A percentile compares a stretch with the other conserved stretches of the same genome.
phyloP scores from a whole-genome alignment of 2,329 filamentous ascomycete genomes.

The Monosporascus sp. region DNA sequence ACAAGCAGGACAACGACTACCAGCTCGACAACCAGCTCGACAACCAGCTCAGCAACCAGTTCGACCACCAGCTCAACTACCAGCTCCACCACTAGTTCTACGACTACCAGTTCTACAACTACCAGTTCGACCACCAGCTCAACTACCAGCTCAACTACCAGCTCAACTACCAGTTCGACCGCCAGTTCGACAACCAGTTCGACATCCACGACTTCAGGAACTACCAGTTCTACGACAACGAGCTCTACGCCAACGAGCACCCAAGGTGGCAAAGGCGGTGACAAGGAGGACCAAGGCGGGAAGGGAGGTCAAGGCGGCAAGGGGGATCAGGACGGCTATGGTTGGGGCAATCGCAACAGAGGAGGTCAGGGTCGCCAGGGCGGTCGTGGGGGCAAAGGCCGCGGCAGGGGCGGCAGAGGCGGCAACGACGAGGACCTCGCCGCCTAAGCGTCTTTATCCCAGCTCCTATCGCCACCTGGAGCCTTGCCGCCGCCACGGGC shows the following conservation, averaged over 20 bases:
- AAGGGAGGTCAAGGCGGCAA: too few species aligned
- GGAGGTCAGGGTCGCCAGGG: background rate
- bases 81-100: background rate
- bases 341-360: background rate
- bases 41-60: background rate
- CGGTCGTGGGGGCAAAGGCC: background rate
- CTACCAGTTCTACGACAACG: background rate
- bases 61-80: slow-evolving; percentile 1
- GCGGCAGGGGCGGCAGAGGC: background rate
- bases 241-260: background rate
- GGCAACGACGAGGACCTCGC: too few species aligned
- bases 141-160: background rate
- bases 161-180: background rate
- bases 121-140: background rate
- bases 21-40: slow-evolving; percentile 1
- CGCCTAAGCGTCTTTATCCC: too few species aligned
- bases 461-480: too few species aligned
- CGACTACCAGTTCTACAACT: background rate
- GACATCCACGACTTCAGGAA: too few species aligned
- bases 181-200: background rate
- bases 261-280: background rate
- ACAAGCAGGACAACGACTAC: too few species aligned
- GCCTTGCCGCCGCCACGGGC: too few species aligned
- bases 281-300: too few species aligned
- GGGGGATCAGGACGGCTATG: background rate